Evolutionary conservation across 306 rosid genomes (phyloP).

Genomic region (Gillenia trifoliata): DNA sequence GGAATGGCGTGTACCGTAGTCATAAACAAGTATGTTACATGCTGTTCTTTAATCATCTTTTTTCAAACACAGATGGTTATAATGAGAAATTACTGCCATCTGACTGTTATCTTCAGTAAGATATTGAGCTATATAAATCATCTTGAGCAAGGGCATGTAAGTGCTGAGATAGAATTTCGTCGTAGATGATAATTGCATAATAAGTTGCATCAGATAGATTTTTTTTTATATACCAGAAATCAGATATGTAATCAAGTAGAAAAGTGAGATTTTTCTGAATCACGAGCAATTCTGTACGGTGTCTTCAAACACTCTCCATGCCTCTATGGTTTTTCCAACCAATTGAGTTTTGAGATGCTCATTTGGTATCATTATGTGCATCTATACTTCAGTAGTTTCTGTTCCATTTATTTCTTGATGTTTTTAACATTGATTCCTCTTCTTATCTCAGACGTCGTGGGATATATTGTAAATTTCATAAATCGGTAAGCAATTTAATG

Average conservation of each 20-base stretch:
- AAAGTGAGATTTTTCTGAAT: neutral
- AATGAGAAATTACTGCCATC: neutral
- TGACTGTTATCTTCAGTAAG: neutral
- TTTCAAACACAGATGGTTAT: neutral
- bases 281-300: neutral
- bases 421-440: conserved; percentile 17
- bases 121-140: neutral
- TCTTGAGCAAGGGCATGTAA: neutral
- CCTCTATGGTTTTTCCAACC: neutral
- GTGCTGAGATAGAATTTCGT: neutral
- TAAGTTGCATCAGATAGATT: neutral
- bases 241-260: neutral
- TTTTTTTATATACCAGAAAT: neutral
- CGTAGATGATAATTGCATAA: neutral
- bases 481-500: conserved; percentile 51
- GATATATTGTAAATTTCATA: conserved; percentile 74
- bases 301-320: neutral
- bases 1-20: conserved; percentile 70
- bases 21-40: conserved; percentile 57
- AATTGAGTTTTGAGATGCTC: neutral
- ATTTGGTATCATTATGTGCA: neutral
- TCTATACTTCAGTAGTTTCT: neutral
- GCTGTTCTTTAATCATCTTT: neutral
- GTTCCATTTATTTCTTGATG: conserved; percentile 16
- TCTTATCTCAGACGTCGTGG: conserved; percentile 67